Percentiles rank a stretch among this genome's conserved stretches.
Conservation (phyloP, 805 yeast species). For the Metschnikowia colocasiae region DNA sequence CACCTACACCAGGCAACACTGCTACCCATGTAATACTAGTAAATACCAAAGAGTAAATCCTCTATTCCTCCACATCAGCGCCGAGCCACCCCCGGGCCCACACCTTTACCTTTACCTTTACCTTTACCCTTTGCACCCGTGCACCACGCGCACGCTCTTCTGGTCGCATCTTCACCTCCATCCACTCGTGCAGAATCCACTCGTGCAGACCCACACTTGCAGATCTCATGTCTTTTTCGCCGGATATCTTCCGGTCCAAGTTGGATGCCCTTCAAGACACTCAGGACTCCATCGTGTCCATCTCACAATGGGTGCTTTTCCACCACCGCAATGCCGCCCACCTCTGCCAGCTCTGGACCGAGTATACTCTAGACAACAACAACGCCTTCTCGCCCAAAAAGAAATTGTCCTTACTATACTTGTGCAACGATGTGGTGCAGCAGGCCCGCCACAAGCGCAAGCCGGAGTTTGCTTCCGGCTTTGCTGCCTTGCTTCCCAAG, state of each 20-base stretch:
- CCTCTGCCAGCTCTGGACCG: slow-evolving; percentile 53
- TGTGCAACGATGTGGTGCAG: slow-evolving; percentile 80
- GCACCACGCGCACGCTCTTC: slow-evolving; percentile 2
- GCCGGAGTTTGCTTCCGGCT: slow-evolving; percentile 55
- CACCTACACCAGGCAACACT: no score
- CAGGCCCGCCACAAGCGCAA: slow-evolving; percentile 63
- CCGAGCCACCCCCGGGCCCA: no score
- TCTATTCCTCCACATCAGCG: no score
- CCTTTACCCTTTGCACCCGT: not conserved
- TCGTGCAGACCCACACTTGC: no score
- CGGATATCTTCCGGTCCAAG: slow-evolving; percentile 47
- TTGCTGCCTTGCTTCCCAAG: slow-evolving; percentile 46
- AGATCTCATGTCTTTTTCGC: slow-evolving; percentile 46
- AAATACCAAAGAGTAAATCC: no score
- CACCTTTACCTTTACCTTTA: no score
- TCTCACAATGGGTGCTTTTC: slow-evolving; percentile 70
- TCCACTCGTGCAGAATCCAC: no score
- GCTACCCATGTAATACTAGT: no score
- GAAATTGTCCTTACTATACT: slow-evolving; percentile 58
- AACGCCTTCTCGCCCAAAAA: slow-evolving; percentile 21
- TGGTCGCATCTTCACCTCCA: not conserved
- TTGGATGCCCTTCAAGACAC: slow-evolving; percentile 51
- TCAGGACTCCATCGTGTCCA: slow-evolving; percentile 69
- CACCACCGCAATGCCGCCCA: slow-evolving; percentile 56
- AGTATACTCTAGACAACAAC: slow-evolving; percentile 23